Percentiles rank a stretch among this genome's conserved stretches.
Conservation (phyloP, 1,284 basidiomycete genomes). For the Takashimella koratensis region DNA sequence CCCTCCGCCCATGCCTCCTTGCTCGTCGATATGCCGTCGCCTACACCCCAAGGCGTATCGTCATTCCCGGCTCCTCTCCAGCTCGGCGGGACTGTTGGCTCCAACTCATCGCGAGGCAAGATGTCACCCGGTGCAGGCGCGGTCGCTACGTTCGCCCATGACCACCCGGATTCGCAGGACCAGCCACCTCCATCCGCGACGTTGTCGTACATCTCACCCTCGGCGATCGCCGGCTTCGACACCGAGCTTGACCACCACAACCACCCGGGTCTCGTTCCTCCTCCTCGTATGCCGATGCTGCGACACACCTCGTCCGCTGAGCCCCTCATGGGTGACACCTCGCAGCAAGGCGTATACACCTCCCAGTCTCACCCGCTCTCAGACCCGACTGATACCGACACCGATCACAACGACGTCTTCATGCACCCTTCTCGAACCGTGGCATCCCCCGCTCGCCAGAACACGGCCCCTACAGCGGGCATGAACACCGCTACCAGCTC, state of each 20-base stretch:
- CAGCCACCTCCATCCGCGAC: constrained; percentile 3
- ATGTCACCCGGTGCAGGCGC: background rate
- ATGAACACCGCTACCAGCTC: too few relatives aligned
- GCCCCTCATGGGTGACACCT: background rate
- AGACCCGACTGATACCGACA: background rate
- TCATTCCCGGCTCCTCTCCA: background rate
- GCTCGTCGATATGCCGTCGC: background rate
- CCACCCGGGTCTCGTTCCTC: background rate
- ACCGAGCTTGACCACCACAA: background rate
- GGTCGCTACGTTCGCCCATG: too few relatives aligned
- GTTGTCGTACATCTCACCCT: constrained; percentile 14
- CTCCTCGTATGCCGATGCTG: background rate
- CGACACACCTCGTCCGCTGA: background rate
- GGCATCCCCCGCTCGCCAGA: background rate
- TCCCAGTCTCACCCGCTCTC: background rate
- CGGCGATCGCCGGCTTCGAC: constrained; percentile 5
- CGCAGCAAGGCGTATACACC: background rate
- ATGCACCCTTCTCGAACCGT: background rate
- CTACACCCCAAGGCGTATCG: background rate
- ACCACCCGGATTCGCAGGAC: background rate
- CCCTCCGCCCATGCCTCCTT: background rate
- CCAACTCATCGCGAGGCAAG: background rate
- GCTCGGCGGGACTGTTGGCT: background rate
- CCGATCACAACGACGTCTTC: background rate
- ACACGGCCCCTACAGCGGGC: too few relatives aligned